A percentile compares a stretch with the other conserved stretches of the same genome.
These are phyloP conservation scores for Fusarium ambrosium DNA, from an alignment of 2,329 filamentous ascomycete genomes.

Conservation along the genomic window DNA sequence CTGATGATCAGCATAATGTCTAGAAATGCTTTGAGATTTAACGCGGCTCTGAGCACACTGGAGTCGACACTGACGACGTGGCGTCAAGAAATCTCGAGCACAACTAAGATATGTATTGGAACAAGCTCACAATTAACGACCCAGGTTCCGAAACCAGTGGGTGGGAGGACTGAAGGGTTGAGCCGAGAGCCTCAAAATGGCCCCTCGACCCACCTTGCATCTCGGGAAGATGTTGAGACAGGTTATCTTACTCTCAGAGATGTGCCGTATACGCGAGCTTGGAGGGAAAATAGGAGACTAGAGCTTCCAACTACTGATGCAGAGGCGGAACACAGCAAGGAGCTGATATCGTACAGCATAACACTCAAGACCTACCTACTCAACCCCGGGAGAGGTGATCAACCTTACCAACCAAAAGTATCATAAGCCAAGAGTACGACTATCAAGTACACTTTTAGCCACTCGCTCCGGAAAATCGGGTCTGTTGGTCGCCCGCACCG, in stretches of 20 bases:
- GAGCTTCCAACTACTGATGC: not conserved
- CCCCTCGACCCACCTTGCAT: conserved; percentile 15
- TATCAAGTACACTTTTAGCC: not conserved
- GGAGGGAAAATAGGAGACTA: not conserved
- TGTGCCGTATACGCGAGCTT: not conserved
- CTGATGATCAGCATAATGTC: conserved; percentile 14
- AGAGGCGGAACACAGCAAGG: not conserved
- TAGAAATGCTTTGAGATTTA: conserved; percentile 1
- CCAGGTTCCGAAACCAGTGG: conserved; percentile 3
- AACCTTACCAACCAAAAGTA: not conserved
- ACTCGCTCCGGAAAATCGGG: not conserved
- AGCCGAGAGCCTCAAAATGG: conserved; percentile 15
- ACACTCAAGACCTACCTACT: not conserved
- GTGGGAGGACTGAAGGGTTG: not conserved
- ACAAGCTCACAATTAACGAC: conserved; percentile 17
- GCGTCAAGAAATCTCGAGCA: conserved; percentile 1
- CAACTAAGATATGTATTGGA: conserved; percentile 40
- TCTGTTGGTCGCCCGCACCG: not conserved
- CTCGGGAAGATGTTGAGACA: conserved; percentile 8
- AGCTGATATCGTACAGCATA: not conserved
- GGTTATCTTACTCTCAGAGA: not conserved
- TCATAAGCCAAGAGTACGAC: not conserved
- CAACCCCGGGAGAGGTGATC: not conserved
- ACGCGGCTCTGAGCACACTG: not conserved
- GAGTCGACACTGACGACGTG: conserved; percentile 6